Conservation (phyloP, 768 basidiomycete species). For the Auricularia sp. region DNA sequence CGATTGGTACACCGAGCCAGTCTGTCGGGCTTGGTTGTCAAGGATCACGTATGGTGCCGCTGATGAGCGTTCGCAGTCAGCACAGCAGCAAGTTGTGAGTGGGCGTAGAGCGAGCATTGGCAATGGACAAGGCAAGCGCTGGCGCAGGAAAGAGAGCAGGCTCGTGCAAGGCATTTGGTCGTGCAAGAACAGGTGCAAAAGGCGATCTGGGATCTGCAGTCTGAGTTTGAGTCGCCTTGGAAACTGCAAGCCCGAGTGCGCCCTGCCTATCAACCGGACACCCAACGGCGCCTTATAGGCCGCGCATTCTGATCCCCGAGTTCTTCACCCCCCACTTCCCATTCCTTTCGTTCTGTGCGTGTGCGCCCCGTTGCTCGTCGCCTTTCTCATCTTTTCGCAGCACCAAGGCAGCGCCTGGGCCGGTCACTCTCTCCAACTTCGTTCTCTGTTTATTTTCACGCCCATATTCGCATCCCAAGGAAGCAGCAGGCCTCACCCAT, state of each 20-base stretch:
- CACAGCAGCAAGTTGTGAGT: not conserved
- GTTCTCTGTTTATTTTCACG: constrained; percentile 1
- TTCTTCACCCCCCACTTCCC: not conserved
- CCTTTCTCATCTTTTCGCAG: not conserved
- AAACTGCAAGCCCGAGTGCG: not conserved
- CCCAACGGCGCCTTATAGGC: not conserved
- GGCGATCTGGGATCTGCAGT: not conserved
- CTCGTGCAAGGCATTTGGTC: not conserved
- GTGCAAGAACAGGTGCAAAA: not conserved
- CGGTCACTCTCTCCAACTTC: constrained; percentile 4
- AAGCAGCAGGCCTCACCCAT: not conserved
- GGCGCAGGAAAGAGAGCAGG: not conserved
- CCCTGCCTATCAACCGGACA: not conserved
- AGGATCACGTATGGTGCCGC: not conserved
- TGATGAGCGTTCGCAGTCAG: not conserved
- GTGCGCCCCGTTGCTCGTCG: not conserved
- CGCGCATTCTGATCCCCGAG: not conserved
- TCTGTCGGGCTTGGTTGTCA: not conserved
- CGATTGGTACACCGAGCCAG: not conserved
- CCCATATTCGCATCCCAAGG: not conserved
- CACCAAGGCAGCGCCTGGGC: constrained; percentile 3
- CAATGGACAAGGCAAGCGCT: not conserved
- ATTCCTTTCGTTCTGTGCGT: not conserved
- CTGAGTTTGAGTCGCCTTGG: not conserved
- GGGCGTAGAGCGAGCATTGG: not conserved